Base-by-base conservation (phyloP, 768 basidiomycete genomes). In the Kwoniella heveanensis region DNA sequence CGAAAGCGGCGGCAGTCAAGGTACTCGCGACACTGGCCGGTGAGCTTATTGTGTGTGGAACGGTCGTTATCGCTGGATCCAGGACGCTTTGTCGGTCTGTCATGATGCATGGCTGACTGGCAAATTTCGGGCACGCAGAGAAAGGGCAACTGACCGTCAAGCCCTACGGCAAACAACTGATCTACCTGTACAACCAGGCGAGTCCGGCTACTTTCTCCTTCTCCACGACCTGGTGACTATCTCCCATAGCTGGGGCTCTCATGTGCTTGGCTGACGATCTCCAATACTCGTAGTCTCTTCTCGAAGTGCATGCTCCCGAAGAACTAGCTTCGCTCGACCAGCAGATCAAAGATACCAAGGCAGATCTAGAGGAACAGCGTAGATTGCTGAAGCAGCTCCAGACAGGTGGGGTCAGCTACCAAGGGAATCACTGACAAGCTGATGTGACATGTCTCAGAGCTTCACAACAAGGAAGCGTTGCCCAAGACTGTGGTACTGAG, bases 1-100 rank as follows among this genome's bases (percentile, higher is more conserved):
- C 90, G 7, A 96, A 96, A 77, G 81, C 90, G 1, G 83, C 87
- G 1, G 87, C 88, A 0, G 91, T 92, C 75, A 96, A 95, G 81
- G 89, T 94, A 50, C 83, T 95, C 15, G 81, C 85, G 1, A 81
- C 86, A 0, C 84, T 95, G 19, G 88, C 93, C 8, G 78, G 78
- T 79, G n/a, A 63, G 73, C 32, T 36, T 6, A 36, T 36, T 7
- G 13, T 36, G 7, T 7, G 13, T 36, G 32, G 7, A 36, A 36
- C 13, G 32, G n/a, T n/a, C n/a, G n/a, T n/a, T n/a, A n/a, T n/a
- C n/a, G n/a, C n/a, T n/a, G n/a, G n/a, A n/a, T n/a, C n/a, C n/a
- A n/a, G n/a, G n/a, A n/a, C n/a, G n/a, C n/a, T n/a, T n/a, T n/a
- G n/a, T n/a, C n/a, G n/a, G n/a, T n/a, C n/a, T n/a, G n/a, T n/a